Percentiles rank a stretch among this genome's conserved stretches.
Evolutionary conservation across 2,329 filamentous ascomycete genomes (phyloP).

Genomic region (Eutypella sp.): DNA sequence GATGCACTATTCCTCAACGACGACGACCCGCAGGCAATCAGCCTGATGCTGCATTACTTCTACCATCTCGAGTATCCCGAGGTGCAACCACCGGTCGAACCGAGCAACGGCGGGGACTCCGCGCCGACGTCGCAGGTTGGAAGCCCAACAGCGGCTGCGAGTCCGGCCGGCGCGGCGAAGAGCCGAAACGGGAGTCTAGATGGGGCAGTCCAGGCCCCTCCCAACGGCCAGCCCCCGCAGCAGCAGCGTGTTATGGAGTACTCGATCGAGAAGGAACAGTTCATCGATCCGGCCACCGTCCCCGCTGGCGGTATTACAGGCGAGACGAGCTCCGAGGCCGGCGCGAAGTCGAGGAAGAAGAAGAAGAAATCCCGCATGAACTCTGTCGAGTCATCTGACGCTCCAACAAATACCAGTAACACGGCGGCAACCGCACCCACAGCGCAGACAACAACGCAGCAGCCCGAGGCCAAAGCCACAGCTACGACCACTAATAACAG

Average conservation of each 20-base stretch:
- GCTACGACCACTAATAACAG: neutral
- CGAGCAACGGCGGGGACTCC: too few species aligned
- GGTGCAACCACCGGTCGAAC: neutral
- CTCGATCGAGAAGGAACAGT: slow-evolving; percentile 5
- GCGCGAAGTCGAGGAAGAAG: slow-evolving; percentile 2
- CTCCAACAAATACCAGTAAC: neutral
- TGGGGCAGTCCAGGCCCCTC: neutral
- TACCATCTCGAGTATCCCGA: slow-evolving; percentile 15
- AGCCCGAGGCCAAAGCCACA: neutral
- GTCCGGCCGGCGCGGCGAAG: neutral
- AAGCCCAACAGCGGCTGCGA: too few species aligned
- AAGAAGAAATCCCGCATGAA: slow-evolving; percentile 4
- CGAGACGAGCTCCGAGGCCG: neutral
- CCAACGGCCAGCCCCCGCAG: neutral
- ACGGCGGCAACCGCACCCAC: neutral
- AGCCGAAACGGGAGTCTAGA: neutral
- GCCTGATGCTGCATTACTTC: slow-evolving; percentile 12
- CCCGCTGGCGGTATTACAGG: neutral
- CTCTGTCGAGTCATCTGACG: neutral
- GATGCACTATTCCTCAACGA: slow-evolving; percentile 4
- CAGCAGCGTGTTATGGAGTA: neutral
- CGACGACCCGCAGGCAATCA: slow-evolving; percentile 11
- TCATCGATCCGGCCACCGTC: neutral
- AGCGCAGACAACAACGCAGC: neutral
- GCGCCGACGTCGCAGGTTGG: too few species aligned